These are phyloP conservation scores for Gossypium schwendimanii DNA, from an alignment of 441 rosid species.

Conservation along the genomic window DNA sequence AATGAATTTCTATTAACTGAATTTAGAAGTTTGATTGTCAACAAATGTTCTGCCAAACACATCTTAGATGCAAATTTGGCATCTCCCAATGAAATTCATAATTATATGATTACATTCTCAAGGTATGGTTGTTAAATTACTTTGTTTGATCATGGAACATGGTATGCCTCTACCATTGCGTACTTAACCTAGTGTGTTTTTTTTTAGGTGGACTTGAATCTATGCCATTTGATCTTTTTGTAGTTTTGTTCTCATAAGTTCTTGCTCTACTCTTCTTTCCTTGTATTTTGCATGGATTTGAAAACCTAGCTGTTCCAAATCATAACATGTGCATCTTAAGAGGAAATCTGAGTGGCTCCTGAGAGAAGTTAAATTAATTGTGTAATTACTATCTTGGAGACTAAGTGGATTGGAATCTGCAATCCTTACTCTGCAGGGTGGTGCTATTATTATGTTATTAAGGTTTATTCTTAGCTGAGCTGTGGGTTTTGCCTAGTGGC, in stretches of 20 bases:
- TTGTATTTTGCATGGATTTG: not conserved
- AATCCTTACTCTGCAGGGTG: not conserved
- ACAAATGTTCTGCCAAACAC: not conserved
- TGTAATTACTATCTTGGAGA: slow-evolving; percentile 1
- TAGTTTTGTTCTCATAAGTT: not conserved
- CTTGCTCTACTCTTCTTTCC: not conserved
- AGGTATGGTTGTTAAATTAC: not conserved
- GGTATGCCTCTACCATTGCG: not conserved
- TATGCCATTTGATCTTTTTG: not conserved
- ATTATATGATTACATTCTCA: not conserved
- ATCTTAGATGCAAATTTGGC: not conserved
- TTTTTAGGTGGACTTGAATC: not conserved
- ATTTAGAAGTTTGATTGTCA: slow-evolving; percentile 3
- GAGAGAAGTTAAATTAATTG: not conserved
- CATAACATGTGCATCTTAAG: not conserved
- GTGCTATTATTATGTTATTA: not conserved
- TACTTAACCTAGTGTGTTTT: not conserved
- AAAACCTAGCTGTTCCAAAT: not conserved
- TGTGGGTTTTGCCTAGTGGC: not conserved
- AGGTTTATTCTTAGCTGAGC: not conserved
- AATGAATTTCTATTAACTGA: not conserved
- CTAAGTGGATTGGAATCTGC: not conserved
- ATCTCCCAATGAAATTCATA: not conserved
- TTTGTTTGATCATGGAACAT: not conserved
- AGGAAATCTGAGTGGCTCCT: not conserved